Percentiles rank a stretch among this genome's conserved stretches.
These are phyloP conservation scores for Stereum hirsutum DNA, from an alignment of 1,284 basidiomycete species.

Conservation along the genomic window DNA sequence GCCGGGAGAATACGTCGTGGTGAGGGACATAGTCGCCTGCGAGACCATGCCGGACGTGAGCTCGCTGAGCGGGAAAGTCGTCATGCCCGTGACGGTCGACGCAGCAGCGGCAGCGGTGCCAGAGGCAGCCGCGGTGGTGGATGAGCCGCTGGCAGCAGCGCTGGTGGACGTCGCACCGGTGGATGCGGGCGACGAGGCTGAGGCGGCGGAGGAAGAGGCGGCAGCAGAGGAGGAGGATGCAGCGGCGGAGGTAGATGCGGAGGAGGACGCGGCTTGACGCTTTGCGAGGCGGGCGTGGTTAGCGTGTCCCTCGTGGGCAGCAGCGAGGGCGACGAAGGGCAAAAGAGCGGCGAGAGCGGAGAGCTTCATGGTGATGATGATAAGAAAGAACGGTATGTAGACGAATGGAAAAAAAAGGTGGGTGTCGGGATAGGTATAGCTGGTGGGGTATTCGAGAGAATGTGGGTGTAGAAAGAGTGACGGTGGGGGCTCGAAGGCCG, in stretches of 20 bases:
- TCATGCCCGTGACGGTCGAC: conserved; percentile 8
- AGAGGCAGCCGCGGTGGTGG: conserved; percentile 13
- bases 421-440: too few relatives aligned
- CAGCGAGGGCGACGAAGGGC: conserved; percentile 23
- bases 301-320: background rate
- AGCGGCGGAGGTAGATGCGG: background rate
- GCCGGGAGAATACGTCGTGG: conserved; percentile 48
- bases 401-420: background rate
- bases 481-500: background rate
- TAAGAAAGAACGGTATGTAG: conserved; percentile 7
- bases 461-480: background rate
- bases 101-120: conserved; percentile 17
- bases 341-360: conserved; percentile 34
- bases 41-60: conserved; percentile 65
- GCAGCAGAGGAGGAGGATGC: conserved; percentile 14
- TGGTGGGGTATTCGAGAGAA: too few relatives aligned
- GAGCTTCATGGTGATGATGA: conserved; percentile 30
- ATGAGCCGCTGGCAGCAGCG: conserved; percentile 6
- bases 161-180: background rate
- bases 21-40: conserved; percentile 37
- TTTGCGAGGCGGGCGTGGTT: background rate
- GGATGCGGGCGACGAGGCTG: conserved; percentile 12
- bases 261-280: background rate
- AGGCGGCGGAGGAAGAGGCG: conserved; percentile 8
- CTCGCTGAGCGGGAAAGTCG: conserved; percentile 45